A percentile compares a stretch with the other conserved stretches of the same genome.
phyloP scores from a whole-genome alignment of 2,329 filamentous ascomycete genomes.

The Nothophoma quercina region DNA sequence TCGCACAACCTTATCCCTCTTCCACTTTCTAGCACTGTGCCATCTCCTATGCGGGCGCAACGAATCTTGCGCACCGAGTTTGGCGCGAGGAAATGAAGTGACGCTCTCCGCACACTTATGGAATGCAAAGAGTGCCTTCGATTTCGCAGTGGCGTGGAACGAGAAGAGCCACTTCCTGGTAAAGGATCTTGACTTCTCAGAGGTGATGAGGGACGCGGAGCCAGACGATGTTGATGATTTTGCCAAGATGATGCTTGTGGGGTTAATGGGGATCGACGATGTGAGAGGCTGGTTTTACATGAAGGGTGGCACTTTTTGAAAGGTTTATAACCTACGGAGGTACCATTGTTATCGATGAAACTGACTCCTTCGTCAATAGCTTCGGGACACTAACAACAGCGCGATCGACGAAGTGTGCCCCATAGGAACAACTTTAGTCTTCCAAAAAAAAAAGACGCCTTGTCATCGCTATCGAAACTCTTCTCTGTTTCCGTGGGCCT shows the following conservation, averaged over 20 bases:
- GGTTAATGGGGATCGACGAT: conserved; percentile 39
- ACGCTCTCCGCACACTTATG: conserved; percentile 42
- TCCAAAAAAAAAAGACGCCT: no score
- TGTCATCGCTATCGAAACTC: no score
- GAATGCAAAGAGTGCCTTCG: conserved; percentile 38
- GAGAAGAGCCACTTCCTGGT: conserved; percentile 38
- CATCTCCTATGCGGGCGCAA: conserved; percentile 25
- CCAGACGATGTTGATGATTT: conserved; percentile 42
- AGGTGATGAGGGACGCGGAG: conserved; percentile 29
- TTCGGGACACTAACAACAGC: no score
- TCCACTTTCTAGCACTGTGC: conserved; percentile 53
- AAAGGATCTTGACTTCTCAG: conserved; percentile 37
- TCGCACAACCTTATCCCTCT: conserved; percentile 59
- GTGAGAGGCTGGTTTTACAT: conserved; percentile 40
- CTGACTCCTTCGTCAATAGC: no score
- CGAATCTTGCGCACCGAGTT: conserved; percentile 19
- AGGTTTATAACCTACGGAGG: no score
- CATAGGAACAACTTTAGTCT: no score
- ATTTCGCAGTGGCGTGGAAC: conserved; percentile 45
- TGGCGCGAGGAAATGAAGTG: conserved; percentile 21
- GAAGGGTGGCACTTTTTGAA: conserved; percentile 25
- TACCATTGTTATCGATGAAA: no score
- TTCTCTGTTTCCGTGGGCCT: no score
- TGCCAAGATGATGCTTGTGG: conserved; percentile 37
- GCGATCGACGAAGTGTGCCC: no score